A percentile compares a stretch with the other conserved stretches of the same genome.
Evolutionary conservation across 768 basidiomycete species (phyloP).

Genomic region (Lentinus tigrinus): DNA sequence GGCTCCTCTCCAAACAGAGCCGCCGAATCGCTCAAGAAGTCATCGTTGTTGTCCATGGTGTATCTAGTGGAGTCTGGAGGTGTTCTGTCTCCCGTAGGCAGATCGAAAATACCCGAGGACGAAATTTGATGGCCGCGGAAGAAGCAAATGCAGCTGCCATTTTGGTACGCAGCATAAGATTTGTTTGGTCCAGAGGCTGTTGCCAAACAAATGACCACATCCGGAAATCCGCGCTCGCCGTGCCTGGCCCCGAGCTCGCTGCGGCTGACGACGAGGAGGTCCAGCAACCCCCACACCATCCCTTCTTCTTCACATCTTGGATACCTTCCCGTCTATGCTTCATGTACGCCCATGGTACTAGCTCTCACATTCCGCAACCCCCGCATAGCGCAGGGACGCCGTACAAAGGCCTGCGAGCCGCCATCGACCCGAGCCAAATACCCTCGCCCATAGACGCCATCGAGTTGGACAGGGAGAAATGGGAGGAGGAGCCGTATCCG

Average conservation of each 20-base stretch:
- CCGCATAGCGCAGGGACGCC: constrained; percentile 57
- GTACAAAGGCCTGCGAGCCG: constrained; percentile 60
- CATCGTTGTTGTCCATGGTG: constrained; percentile 35
- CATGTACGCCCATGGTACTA: constrained; percentile 17
- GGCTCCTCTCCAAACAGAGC: constrained; percentile 13
- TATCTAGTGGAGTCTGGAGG: background rate
- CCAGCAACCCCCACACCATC: too few species aligned
- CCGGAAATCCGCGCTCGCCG: background rate
- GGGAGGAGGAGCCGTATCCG: constrained; percentile 70
- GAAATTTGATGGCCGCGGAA: too few species aligned
- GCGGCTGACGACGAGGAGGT: background rate
- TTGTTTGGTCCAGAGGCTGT: constrained; percentile 15
- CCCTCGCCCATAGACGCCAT: constrained; percentile 86
- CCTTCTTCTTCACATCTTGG: background rate
- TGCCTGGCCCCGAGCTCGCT: background rate
- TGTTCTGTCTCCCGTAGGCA: too few species aligned
- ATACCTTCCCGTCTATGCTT: background rate
- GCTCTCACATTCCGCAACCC: constrained; percentile 49
- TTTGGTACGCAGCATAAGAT: background rate
- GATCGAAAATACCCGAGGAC: too few species aligned
- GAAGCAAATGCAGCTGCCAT: too few species aligned
- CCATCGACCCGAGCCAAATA: constrained; percentile 85
- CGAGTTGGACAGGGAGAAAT: constrained; percentile 75
- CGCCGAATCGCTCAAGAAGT: constrained; percentile 27
- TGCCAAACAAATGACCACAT: constrained; percentile 14